Base-by-base conservation (phyloP, 1,284 basidiomycete genomes). In the Ceratobasidium papillatum region DNA sequence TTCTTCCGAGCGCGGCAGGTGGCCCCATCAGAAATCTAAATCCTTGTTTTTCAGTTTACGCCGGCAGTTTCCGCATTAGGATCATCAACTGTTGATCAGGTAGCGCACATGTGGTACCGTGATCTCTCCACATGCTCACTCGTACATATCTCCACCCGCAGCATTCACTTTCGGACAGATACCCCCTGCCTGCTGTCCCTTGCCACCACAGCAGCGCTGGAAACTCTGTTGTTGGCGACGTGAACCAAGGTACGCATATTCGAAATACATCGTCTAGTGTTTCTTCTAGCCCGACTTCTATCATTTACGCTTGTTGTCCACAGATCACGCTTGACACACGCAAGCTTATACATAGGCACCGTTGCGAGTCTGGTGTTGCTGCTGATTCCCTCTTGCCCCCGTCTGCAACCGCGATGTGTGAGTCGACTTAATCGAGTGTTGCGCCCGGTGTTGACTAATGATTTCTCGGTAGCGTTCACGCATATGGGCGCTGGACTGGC, bases 61-160 rank as follows among this genome's bases (percentile, higher is more conserved):
- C 58, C 58, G 69, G 69, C 45, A 47, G 34, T 34, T 74, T 74
- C 71, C 71, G 61, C 12, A 63, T 74, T 63, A 38, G 51, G 71
- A 22, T 19, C 52, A 58, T 36, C 54, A 58, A 36, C 22, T 27
- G 54, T 63, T 51, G 34, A 65, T 64, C 56, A 52, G 71, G 71
- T 74, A 74, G 59, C 30, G 49, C 71, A n/a, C n/a, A 74, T 61
- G 63, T 74, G 71, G 71, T 74, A 22, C 59, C 47, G 47, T 64
- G 49, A 74, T 64, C 52, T 22, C 36, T 51, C 71, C 71, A 74
- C 61, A 74, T 74, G 71, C 71, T 74, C 71, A 74, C 69, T 64
- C 45, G 36, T 27, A 64, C 71, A 54, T 74, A 74, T 73, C 36
- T 73, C 49, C 43, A 58, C 54, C 36, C 8, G 36, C 36, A 56